These are phyloP conservation scores for Boechera divaricarpa DNA, from an alignment of 345 rosid genomes.

Conservation along the genomic window DNA sequence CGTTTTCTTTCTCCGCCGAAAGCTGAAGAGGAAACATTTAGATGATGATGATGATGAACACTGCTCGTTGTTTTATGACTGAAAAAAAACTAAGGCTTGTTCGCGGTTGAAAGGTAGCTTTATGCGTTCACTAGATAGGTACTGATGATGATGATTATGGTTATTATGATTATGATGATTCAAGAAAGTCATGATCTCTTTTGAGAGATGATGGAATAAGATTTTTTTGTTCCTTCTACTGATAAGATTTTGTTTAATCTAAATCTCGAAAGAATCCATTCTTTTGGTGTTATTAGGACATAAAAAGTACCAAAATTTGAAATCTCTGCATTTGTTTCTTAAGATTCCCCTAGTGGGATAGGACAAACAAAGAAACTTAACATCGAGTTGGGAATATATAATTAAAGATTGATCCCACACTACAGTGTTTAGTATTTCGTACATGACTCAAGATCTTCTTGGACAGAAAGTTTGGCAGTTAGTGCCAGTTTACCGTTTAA, in stretches of 20 bases:
- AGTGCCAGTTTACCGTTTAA: constrained; percentile 44
- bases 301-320: constrained; percentile 9
- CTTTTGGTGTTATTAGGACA: constrained; percentile 36
- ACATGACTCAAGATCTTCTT: constrained; percentile 20
- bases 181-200: constrained; percentile 31
- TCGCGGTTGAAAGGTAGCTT: constrained; percentile 30
- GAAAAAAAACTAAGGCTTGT: constrained; percentile 1
- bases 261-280: constrained; percentile 27
- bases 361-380: constrained; percentile 31
- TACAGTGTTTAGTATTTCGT: constrained; percentile 35
- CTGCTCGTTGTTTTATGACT: constrained; percentile 27
- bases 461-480: constrained; percentile 33
- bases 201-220: constrained; percentile 43
- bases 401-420: constrained; percentile 5
- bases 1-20: constrained; percentile 11
- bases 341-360: constrained; percentile 30
- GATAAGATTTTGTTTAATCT: constrained; percentile 8
- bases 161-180: constrained; percentile 32
- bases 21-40: constrained; percentile 28
- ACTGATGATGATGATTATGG: constrained; percentile 42
- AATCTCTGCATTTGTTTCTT: constrained; percentile 33
- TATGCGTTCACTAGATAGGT: constrained; percentile 40
- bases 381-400: constrained; percentile 1
- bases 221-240: constrained; percentile 37
- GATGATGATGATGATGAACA: constrained; percentile 36